Conservation (phyloP, 1,284 basidiomycete species). For the Cryptococcus deneoformans region DNA sequence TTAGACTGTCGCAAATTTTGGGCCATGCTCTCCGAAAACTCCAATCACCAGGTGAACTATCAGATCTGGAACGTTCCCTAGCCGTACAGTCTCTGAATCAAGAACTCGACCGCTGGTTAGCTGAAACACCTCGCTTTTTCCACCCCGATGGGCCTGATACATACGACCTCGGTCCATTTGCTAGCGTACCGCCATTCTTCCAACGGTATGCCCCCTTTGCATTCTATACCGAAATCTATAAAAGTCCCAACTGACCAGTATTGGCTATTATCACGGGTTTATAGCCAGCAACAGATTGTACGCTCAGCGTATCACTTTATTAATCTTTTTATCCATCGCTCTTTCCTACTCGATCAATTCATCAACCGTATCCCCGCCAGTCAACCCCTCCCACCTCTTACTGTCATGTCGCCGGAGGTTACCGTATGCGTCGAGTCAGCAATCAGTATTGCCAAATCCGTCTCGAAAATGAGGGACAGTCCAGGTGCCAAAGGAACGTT, state of each 20-base stretch:
- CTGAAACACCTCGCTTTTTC: conserved; percentile 1
- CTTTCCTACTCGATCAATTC: conserved; percentile 2
- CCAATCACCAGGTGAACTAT: background rate
- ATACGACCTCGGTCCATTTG: background rate
- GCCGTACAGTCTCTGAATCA: background rate
- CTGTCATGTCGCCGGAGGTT: conserved; percentile 1
- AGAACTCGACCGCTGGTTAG: background rate
- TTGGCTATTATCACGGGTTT: no score
- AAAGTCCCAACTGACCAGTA: background rate
- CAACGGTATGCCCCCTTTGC: background rate
- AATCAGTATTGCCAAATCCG: background rate
- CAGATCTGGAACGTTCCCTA: background rate
- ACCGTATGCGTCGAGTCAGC: conserved; percentile 1
- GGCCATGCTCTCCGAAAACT: background rate
- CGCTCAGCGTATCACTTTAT: conserved; percentile 1
- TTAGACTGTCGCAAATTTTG: background rate
- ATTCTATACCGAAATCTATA: background rate
- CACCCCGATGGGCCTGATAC: background rate
- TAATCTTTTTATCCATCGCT: conserved; percentile 3
- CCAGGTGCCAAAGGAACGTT: conserved; percentile 2
- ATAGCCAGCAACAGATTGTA: conserved; percentile 2
- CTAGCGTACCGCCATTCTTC: conserved; percentile 3
- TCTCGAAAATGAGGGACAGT: conserved; percentile 1
- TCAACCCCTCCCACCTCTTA: background rate
- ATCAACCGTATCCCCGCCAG: background rate